Base-by-base conservation (phyloP, 2,329 filamentous ascomycete species). In the Pseudocercospora fijiensis region DNA sequence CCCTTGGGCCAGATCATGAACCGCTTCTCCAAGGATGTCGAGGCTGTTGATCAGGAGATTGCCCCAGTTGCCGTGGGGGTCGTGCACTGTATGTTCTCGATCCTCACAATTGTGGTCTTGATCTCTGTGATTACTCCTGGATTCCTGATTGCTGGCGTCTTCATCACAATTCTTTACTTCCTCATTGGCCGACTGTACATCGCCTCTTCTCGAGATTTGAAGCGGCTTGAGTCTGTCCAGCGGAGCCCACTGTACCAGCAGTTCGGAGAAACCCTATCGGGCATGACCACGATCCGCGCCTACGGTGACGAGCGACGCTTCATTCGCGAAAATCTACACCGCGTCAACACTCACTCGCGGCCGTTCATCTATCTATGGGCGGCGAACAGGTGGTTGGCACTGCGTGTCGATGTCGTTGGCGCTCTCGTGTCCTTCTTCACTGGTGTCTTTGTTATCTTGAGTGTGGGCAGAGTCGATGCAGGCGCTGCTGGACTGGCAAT, bases 291-390 rank as follows among this genome's bases (percentile, higher is more conserved):
- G 0, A 99, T 99, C 70, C 89, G 96, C 73, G 95, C 95, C 1
- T 99, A 98, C 72, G 92, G 94, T 37, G 94, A 97, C 71, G 92
- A 97, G 76, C 86, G 91, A 60, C 88, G 95, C 37, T 99, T 99
- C 77, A 91, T 97, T 69, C 86, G 92, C 20, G 94, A 99, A 74
- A 99, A 98, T 73, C 82, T 98, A 64, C 78, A 83, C 61, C 90
- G 90, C 72, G 91, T 99, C 77, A 96, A 99, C 78, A 90, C 88
- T 7, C 93, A 97, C 75, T 90, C 91, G 72, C 88, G 95, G 57
- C 95, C 95, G 0, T 98, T 96, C 78, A 94, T 98, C 76, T 98
- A 93, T 75, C 82, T 98, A 11, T 99, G 95, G 95, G 93, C 91
- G 51, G 90, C 91, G 75, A 98, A 99, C 79, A 88, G 95, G 81